Base-by-base conservation (phyloP, 2,329 filamentous ascomycete genomes). In the Xylariaceae sp. region DNA sequence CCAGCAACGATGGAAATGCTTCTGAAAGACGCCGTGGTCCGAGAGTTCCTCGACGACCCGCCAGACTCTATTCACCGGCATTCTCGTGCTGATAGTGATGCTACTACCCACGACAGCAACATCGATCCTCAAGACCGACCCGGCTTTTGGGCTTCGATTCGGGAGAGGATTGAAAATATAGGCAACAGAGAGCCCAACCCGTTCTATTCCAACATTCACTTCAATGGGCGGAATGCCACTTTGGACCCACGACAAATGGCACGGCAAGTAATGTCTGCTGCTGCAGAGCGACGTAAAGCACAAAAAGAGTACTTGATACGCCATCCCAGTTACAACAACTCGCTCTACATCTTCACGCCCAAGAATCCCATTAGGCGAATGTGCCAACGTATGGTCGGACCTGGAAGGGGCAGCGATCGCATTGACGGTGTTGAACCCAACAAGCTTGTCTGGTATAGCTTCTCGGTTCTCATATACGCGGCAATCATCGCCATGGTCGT, bases 401-500 rank as follows among this genome's bases (percentile, higher is more conserved):
- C 94, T 4, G 93, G 93, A 11, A 86, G 94, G 62, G 95, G 94
- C 5, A 83, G 80, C 50, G 89, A 95, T 72, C 87, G 94, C 50
- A 88, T 96, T 63, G 90, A 97, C 73, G 94, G 94, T 11, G 85
- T 95, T 0, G 87, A 92, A 61, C 94, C 94, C 0, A 93, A 94
- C 66, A 92, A 91, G 65, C 84, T 89, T 3, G 81, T 94, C 7
- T 99, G 94, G 92, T 97, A 96, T 71, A 79, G 85, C 0, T 96
- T 97, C 72, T 97, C 94, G 0, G 90, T 91, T 2, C 89, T 99
- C 68, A 90, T 97, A 57, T 99, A 99, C 72, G 86, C 88, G 23
- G 89, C 90, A 11, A 97, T 99, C 63, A 90, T 97, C 48, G 90
- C 91, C 54, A 99, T 99, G 95, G 94, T 99, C n/a, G 76, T 97